Conservation (phyloP, 805 yeast species). For the Naumovozyma castellii region DNA sequence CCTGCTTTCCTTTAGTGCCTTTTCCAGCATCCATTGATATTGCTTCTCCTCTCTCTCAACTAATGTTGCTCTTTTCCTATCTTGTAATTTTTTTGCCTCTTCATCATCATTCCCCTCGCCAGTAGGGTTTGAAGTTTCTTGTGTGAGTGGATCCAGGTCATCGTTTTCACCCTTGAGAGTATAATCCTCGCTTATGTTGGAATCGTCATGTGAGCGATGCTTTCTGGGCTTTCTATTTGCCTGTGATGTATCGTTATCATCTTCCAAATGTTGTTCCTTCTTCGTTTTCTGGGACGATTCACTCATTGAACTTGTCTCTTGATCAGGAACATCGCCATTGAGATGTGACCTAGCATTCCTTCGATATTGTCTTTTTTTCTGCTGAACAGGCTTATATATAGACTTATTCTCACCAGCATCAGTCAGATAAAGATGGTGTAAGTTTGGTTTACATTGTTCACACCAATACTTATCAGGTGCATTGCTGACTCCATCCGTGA, state of each 20-base stretch:
- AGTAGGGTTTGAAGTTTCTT: not conserved
- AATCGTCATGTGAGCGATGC: not conserved
- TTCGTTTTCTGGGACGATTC: not conserved
- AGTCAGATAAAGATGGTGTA: constrained; percentile 39
- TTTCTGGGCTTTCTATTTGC: not conserved
- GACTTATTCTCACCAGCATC: constrained; percentile 22
- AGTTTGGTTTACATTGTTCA: constrained; percentile 79
- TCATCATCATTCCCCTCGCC: constrained; percentile 13
- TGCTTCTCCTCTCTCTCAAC: constrained; percentile 37
- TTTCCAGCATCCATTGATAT: constrained; percentile 34
- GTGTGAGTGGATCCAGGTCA: not conserved
- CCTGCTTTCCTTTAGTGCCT: constrained; percentile 34
- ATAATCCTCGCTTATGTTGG: not conserved
- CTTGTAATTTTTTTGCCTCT: constrained; percentile 21
- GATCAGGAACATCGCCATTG: not conserved
- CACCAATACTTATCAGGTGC: constrained; percentile 95
- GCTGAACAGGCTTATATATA: constrained; percentile 34
- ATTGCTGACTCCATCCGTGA: constrained; percentile 51
- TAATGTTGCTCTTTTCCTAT: constrained; percentile 32
- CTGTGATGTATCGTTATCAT: constrained; percentile 1
- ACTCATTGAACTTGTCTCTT: not conserved
- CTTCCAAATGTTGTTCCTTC: constrained; percentile 5
- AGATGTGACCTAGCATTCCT: constrained; percentile 10
- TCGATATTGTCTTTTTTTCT: constrained; percentile 26
- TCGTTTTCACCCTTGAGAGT: constrained; percentile 6